A percentile compares a stretch with the other conserved stretches of the same genome.
These are phyloP conservation scores for Trametes versicolor DNA, from an alignment of 1,284 basidiomycete genomes.

Conservation along the genomic window DNA sequence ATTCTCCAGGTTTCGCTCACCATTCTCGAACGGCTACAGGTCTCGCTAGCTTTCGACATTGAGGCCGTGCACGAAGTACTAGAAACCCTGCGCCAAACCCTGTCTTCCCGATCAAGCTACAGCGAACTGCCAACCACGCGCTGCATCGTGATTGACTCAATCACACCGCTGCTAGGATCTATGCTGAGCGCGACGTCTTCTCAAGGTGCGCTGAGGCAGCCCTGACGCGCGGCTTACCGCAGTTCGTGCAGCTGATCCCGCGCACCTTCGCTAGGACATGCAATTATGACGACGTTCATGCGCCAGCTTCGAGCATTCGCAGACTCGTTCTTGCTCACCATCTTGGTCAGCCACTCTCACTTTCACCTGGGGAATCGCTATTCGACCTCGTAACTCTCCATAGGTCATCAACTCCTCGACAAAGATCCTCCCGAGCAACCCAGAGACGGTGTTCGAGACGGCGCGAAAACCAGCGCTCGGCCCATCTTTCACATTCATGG, in stretches of 20 bases:
- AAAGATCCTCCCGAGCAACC: constrained; percentile 34
- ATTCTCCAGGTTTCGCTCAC: constrained; percentile 34
- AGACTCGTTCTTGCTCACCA: constrained; percentile 52
- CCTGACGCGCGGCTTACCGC: no score
- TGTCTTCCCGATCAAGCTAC: constrained; percentile 21
- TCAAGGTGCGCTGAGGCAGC: constrained; percentile 52
- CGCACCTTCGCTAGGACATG: constrained; percentile 57
- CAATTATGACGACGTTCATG: constrained; percentile 79
- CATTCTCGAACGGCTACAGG: constrained; percentile 48
- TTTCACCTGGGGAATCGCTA: background rate
- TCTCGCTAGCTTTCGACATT: constrained; percentile 67
- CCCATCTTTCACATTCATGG: constrained; percentile 75
- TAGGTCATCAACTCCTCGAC: constrained; percentile 61
- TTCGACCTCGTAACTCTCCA: background rate
- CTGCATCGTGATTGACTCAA: constrained; percentile 70
- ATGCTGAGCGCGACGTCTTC: constrained; percentile 71
- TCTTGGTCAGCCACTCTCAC: constrained; percentile 61
- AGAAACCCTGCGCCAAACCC: constrained; percentile 42
- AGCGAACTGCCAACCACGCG: constrained; percentile 39
- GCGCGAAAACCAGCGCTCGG: constrained; percentile 76
- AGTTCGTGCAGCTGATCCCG: background rate
- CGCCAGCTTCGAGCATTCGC: constrained; percentile 65
- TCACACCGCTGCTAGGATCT: constrained; percentile 74
- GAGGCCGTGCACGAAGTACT: constrained; percentile 61
- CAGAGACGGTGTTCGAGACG: constrained; percentile 49